Conservation (phyloP, 441 rosid genomes). For the Macaranga tanarius region DNA sequence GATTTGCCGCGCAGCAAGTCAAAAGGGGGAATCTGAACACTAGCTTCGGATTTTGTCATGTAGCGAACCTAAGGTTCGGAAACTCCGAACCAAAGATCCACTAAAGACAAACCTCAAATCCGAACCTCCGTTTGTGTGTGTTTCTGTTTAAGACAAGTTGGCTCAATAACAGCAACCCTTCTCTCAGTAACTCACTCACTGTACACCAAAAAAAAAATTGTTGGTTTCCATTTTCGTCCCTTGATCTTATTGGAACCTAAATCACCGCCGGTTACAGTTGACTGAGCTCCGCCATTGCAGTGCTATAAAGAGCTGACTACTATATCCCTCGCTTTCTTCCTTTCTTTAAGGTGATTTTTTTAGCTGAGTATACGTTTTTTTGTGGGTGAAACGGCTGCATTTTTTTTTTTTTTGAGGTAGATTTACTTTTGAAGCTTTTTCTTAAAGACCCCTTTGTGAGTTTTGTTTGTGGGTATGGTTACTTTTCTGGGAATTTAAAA, state of each 20-base stretch:
- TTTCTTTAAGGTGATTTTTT: neutral
- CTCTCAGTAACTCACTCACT: neutral
- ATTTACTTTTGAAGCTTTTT: slow-evolving; percentile 1
- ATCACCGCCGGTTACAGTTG: slow-evolving; percentile 13
- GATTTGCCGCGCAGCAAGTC: slow-evolving; percentile 48
- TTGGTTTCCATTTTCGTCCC: slow-evolving; percentile 16
- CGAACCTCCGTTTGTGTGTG: slow-evolving; percentile 25
- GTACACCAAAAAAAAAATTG: neutral
- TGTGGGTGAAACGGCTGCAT: neutral
- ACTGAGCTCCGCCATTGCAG: slow-evolving; percentile 6
- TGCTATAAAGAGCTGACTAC: neutral
- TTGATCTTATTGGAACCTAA: slow-evolving; percentile 16
- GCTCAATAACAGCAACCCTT: slow-evolving; percentile 10
- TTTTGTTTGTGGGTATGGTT: neutral
- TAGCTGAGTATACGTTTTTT: neutral
- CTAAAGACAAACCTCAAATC: neutral
- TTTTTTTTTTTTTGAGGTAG: neutral
- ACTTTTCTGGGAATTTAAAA: neutral
- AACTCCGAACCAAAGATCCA: slow-evolving; percentile 31
- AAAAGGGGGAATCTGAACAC: slow-evolving; percentile 20
- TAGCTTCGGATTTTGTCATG: slow-evolving; percentile 39
- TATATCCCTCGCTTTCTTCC: neutral
- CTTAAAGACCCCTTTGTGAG: neutral
- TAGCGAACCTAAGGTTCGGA: slow-evolving; percentile 36
- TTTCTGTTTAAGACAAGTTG: slow-evolving; percentile 21